Conservation (phyloP, 768 basidiomycete species). For the Rhodotorula paludigena region DNA sequence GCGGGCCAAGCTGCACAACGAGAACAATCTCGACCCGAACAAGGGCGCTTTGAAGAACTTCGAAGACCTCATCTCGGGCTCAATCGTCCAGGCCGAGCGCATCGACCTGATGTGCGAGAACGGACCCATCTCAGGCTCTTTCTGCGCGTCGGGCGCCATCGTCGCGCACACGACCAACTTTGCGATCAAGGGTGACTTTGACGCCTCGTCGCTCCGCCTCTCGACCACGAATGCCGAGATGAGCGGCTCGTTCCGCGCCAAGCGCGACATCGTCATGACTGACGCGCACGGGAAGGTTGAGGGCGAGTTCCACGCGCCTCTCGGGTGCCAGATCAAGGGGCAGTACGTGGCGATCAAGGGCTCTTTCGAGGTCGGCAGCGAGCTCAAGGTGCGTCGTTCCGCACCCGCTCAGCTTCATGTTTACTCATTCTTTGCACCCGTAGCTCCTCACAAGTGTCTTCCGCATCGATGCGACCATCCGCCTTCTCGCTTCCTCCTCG, state of each 20-base stretch:
- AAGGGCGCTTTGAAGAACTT: conserved; percentile 2
- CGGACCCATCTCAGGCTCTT: not conserved
- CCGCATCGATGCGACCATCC: conserved; percentile 12
- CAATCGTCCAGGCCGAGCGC: not conserved
- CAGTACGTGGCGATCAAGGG: not conserved
- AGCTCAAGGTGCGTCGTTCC: not conserved
- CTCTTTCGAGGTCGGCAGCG: not conserved
- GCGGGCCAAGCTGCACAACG: not conserved
- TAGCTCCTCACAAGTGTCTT: conserved; percentile 10
- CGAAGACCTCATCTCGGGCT: conserved; percentile 10
- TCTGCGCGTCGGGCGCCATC: not conserved
- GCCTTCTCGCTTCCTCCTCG: not conserved
- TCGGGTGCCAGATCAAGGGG: not conserved
- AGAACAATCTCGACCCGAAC: conserved; percentile 10
- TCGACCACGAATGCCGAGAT: not conserved
- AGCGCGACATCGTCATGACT: not conserved
- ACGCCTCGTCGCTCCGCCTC: not conserved
- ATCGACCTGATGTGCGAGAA: conserved; percentile 1
- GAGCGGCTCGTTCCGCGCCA: not conserved
- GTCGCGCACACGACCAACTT: not conserved
- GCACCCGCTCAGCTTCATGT: too few species aligned
- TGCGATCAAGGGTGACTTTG: not conserved
- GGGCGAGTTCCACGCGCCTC: conserved; percentile 1
- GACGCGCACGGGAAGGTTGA: conserved; percentile 1
- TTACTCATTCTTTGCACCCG: too few species aligned